These are phyloP conservation scores for Picocystis sp. DNA, from an alignment of 163 green algal species.

Conservation along the genomic window DNA sequence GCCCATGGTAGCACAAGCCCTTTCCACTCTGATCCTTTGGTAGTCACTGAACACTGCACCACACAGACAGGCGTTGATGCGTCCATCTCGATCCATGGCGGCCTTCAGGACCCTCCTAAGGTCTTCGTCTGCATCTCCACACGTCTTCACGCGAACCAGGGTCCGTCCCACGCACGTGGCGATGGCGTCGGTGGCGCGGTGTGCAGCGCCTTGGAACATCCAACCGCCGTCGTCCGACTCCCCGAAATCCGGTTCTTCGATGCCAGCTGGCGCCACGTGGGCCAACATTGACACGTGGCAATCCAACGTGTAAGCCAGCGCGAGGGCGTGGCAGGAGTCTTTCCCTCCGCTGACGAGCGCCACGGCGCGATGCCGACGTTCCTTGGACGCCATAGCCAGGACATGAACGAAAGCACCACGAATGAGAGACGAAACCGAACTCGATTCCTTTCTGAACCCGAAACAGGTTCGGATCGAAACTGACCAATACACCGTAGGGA, in stretches of 20 bases:
- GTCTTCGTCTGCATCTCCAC: constrained; percentile 91
- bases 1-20: constrained; percentile 63
- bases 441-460: too few relatives aligned
- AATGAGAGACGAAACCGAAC: too few relatives aligned
- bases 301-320: too few relatives aligned
- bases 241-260: constrained; percentile 39
- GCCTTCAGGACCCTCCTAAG: constrained; percentile 54
- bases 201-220: constrained; percentile 93
- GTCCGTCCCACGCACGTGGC: constrained; percentile 63
- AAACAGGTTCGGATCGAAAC: too few relatives aligned
- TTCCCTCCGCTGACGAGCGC: constrained; percentile 67
- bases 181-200: constrained; percentile 65
- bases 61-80: constrained; percentile 39
- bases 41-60: constrained; percentile 95
- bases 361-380: constrained; percentile 1
- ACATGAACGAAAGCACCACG: too few relatives aligned
- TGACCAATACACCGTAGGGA: too few relatives aligned
- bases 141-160: constrained; percentile 50
- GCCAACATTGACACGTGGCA: too few relatives aligned
- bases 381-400: too few relatives aligned
- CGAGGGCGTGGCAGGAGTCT: constrained; percentile 73
- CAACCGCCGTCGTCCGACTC: constrained; percentile 81
- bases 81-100: constrained; percentile 33
- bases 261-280: constrained; percentile 67
- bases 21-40: constrained; percentile 87